Base-by-base conservation (phyloP, 176 grass and related monocot genomes). In the Aegilops speltoides region DNA sequence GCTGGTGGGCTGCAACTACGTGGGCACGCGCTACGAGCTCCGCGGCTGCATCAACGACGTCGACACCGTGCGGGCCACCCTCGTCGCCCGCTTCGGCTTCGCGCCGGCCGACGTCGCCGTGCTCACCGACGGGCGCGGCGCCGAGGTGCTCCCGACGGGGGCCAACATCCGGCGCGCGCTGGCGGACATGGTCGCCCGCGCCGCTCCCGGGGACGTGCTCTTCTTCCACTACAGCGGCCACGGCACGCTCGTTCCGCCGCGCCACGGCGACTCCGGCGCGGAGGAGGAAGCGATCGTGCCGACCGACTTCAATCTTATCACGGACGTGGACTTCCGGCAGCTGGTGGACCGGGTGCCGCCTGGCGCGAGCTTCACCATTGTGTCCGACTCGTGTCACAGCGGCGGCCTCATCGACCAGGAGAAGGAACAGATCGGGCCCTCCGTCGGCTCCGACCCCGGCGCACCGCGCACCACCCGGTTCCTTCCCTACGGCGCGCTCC, bases 181-280 rank as follows among this genome's bases (percentile, higher is more conserved):
- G 3, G 73, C 86, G 22, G 91, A 76, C 62, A 95, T 98, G 93
- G 82, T 98, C 43, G 76, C 16, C 9, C 86, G 92, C 79, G 91
- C 95, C 6, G 76, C 40, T 5, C 20, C 86, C 4, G 91, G 89
- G 10, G 91, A 95, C 72, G 81, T 92, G 48, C 91, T 98, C 83
- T 98, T 95, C 87, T 98, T 98, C 84, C 93, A 95, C 79, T 98
- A 93, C 79, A 98, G 93, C 69, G 93, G 93, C 34, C 95, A 98
- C 45, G 93, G 93, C 62, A 93, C 91, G 16, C 95, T 95, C 65
- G 79, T 93, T 43, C 93, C 93, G 38, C 75, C 76, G 13, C 87
- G 56, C 22, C 78, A 80, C 60, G 77, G 78, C 20, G 64, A 68
- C 57, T 46, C 28, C 29, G 52, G 7, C 1, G 4, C 37, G 48